Percentiles rank a stretch among this genome's conserved stretches.
Conservation (phyloP, 345 rosid genomes). For the Gossypium anomalum region DNA sequence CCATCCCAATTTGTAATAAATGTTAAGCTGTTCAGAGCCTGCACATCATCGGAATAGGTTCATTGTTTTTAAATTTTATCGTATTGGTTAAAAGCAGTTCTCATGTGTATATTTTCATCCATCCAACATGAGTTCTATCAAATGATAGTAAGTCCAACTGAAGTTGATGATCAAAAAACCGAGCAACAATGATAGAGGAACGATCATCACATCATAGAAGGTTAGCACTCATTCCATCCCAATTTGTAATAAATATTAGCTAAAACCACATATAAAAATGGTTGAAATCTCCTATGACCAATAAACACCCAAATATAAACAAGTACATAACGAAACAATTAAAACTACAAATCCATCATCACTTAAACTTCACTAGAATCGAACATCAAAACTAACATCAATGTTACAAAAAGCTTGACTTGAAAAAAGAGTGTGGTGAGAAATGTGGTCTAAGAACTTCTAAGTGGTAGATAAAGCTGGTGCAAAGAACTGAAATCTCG, state of each 20-base stretch:
- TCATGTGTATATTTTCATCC: not conserved
- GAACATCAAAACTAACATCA: not conserved
- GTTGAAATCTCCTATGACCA: not conserved
- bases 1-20: not conserved
- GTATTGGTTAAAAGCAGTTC: not conserved
- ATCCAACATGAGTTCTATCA: not conserved
- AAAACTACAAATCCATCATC: not conserved
- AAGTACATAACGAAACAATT: not conserved
- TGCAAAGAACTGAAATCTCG: not conserved
- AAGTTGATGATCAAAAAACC: not conserved
- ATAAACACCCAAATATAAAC: not conserved
- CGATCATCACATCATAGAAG: not conserved
- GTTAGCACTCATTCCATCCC: not conserved
- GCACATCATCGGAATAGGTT: not conserved
- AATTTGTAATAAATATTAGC: not conserved
- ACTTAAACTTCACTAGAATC: not conserved
- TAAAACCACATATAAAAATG: not conserved
- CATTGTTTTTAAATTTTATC: not conserved
- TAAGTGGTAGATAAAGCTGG: too few species aligned
- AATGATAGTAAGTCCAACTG: not conserved
- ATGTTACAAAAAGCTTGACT: not conserved
- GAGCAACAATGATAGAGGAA: not conserved
- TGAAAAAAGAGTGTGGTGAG: not conserved
- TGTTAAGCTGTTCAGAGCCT: not conserved
- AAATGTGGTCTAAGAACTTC: not conserved